Percentiles rank a stretch among this genome's conserved stretches.
phyloP scores from a whole-genome alignment of 176 grass and related monocot species.

The Eleusine coracana region DNA sequence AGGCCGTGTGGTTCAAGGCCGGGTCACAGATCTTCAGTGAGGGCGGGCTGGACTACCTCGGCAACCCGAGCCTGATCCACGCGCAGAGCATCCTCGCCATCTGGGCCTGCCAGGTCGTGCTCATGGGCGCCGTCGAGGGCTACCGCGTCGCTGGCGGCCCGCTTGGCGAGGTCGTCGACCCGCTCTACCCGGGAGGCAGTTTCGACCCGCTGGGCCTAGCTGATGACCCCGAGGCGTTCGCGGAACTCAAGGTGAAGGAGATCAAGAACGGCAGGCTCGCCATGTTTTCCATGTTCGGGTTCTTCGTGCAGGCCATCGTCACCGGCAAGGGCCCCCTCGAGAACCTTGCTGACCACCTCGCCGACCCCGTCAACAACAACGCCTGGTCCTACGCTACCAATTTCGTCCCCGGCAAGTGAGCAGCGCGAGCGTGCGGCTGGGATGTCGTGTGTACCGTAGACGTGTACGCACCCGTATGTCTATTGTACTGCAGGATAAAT shows the following conservation, averaged over 20 bases:
- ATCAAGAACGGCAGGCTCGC: slow-evolving; percentile 75
- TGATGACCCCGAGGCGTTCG: slow-evolving; percentile 69
- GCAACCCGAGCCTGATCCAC: slow-evolving; percentile 64
- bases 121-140: slow-evolving; percentile 80
- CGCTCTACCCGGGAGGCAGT: slow-evolving; percentile 63
- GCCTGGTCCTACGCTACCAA: slow-evolving; percentile 96
- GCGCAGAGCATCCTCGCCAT: slow-evolving; percentile 72
- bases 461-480: slow-evolving; percentile 19
- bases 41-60: slow-evolving; percentile 63
- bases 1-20: slow-evolving; percentile 79
- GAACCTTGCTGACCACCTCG: slow-evolving; percentile 93
- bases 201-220: slow-evolving; percentile 66
- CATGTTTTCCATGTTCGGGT: slow-evolving; percentile 87
- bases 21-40: slow-evolving; percentile 69
- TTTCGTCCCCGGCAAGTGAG: slow-evolving; percentile 83
- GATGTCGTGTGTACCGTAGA: slow-evolving; percentile 11
- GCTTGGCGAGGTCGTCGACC: slow-evolving; percentile 64
- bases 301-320: slow-evolving; percentile 83
- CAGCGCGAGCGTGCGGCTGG: not conserved
- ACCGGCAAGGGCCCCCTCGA: slow-evolving; percentile 87
- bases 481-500: not conserved
- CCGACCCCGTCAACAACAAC: slow-evolving; percentile 97
- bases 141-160: slow-evolving; percentile 73
- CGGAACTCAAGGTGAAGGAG: slow-evolving; percentile 81
- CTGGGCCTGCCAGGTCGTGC: slow-evolving; percentile 63